A percentile compares a stretch with the other conserved stretches of the same genome.
Conservation (phyloP, 148 eudicot genomes). For the Suaeda aralocaspica region DNA sequence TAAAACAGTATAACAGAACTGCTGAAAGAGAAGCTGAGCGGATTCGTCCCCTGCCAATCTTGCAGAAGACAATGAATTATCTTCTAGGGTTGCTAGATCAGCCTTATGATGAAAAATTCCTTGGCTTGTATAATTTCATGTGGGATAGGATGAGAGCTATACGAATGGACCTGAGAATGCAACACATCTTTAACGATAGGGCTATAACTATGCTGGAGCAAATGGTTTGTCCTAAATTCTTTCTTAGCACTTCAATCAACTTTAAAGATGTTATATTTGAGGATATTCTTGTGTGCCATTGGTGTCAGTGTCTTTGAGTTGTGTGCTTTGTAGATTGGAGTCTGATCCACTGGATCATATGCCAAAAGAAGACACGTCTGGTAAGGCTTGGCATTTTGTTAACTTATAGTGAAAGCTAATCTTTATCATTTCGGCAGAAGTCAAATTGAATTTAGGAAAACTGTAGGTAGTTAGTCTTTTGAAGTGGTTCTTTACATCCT, state of each 20-base stretch:
- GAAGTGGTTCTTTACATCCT: background rate
- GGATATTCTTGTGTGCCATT: background rate
- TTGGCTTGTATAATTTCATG: conserved; percentile 84
- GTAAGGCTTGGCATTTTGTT: background rate
- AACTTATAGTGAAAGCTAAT: background rate
- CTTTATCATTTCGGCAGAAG: background rate
- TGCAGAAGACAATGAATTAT: conserved; percentile 83
- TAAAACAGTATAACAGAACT: conserved; percentile 96
- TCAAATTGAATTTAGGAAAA: background rate
- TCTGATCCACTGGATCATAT: background rate
- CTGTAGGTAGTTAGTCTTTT: conserved; percentile 3
- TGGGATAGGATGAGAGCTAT: conserved; percentile 99
- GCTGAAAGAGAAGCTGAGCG: conserved; percentile 91
- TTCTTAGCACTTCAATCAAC: background rate
- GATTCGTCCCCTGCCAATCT: conserved; percentile 85
- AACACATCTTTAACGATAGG: conserved; percentile 75
- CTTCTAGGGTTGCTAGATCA: conserved; percentile 74
- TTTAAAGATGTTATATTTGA: background rate
- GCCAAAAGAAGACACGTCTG: background rate
- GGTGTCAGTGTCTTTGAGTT: conserved; percentile 1
- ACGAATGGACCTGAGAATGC: conserved; percentile 99
- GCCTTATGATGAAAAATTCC: conserved; percentile 78
- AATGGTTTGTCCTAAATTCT: conserved; percentile 56
- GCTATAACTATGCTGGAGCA: conserved; percentile 95
- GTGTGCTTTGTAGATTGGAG: conserved; percentile 6